Base-by-base conservation (phyloP, 192 early-diverging fungal genomes). In the Globomyces pollinis-pini region DNA sequence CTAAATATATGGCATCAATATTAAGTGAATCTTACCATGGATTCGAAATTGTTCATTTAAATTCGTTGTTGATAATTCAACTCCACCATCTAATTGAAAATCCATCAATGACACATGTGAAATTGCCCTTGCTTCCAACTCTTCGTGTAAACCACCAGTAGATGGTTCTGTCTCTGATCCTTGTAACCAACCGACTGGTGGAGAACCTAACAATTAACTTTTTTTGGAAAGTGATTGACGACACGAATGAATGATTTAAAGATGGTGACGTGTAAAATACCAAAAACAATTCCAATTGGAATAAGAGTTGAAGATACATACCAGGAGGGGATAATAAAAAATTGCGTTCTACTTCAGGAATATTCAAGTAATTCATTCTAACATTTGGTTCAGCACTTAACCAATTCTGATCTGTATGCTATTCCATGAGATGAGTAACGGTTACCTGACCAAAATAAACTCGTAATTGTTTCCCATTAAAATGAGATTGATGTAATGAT, bases 291-390 rank as follows among this genome's bases (percentile, higher is more conserved):
- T n/a, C n/a, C n/a, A n/a, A n/a, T n/a, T n/a, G n/a, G n/a, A n/a
- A n/a, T n/a, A n/a, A n/a, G 15, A 55, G 32, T 18, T 3, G 16
- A 13, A 5, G 38, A 30, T 8, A 54, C 2, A 13, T 34, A 54
- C 79, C 79, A 6, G 79, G 79, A 20, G 79, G 79, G 15, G 71
- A 74, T 2, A 81, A 60, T 15, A 81, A 59, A 61, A 77, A 81
- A 61, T 78, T 77, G 13, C 53, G 15, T 44, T 81, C 71, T 28
- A 60, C 32, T 36, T 60, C 58, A 6, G 79, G 79, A 7, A 81
- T 73, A 30, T 65, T 71, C 11, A 80, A 69, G 50, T 61, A 50
- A 49, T 66, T 62, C 36, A 63, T 50, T 38, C 41, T 21, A 16
- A 50, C 63, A 16, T 50, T 57, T 20, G 55, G 44, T 39, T 58